These are phyloP conservation scores for Venturiaceae sp. DNA, from an alignment of 2,329 filamentous ascomycete genomes.

Conservation along the genomic window DNA sequence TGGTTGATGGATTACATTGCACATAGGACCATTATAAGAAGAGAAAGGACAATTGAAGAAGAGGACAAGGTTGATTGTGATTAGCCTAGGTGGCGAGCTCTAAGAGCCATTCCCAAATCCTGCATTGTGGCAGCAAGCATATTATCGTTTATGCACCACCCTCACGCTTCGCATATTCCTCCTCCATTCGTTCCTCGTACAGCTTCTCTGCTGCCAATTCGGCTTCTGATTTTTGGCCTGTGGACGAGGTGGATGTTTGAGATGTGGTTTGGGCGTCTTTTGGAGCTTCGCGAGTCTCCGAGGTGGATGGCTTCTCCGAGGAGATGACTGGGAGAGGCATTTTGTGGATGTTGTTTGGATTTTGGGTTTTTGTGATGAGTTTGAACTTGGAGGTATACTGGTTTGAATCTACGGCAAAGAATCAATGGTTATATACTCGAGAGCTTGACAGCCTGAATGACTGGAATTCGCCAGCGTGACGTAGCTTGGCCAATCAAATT, in stretches of 20 bases:
- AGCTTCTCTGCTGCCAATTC: slow-evolving; percentile 23
- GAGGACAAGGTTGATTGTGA: not conserved
- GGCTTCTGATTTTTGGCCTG: slow-evolving; percentile 16
- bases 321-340: slow-evolving; percentile 9
- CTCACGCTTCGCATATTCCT: slow-evolving; percentile 29
- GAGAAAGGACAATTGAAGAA: not conserved
- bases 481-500: not conserved
- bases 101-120: not conserved
- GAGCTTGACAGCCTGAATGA: too few relatives aligned
- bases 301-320: slow-evolving; percentile 12
- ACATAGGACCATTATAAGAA: too few relatives aligned
- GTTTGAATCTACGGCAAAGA: too few relatives aligned
- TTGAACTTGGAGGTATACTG: too few relatives aligned
- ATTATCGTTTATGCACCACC: slow-evolving; percentile 19
- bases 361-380: not conserved
- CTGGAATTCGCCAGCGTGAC: not conserved
- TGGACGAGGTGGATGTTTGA: not conserved
- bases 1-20: too few relatives aligned
- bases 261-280: not conserved
- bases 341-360: not conserved
- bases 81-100: not conserved
- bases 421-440: too few relatives aligned
- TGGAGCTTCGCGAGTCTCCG: slow-evolving; percentile 7
- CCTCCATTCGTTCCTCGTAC: slow-evolving; percentile 28
- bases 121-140: not conserved